phyloP scores from a whole-genome alignment of 495 filamentous ascomycete genomes.

The Rostrohypoxylon terebratum region DNA sequence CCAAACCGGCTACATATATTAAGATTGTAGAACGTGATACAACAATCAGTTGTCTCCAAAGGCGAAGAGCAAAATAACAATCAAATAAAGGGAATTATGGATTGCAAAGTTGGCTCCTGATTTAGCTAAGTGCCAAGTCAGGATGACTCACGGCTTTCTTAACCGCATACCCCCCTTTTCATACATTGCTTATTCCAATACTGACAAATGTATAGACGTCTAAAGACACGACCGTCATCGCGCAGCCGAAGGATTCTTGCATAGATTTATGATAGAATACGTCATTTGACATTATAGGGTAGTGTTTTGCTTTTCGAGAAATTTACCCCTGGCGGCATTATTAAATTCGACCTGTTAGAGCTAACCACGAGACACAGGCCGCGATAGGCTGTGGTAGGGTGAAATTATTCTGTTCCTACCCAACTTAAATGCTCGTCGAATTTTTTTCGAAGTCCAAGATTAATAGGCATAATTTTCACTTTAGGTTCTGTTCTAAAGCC shows the following conservation, averaged over 20 bases:
- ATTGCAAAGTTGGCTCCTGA: neutral
- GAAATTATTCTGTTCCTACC: constrained; percentile 15
- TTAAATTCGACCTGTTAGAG: constrained; percentile 32
- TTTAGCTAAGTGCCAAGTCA: neutral
- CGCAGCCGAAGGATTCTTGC: constrained; percentile 6
- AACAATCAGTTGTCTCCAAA: constrained; percentile 6
- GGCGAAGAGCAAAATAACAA: neutral
- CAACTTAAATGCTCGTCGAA: constrained; percentile 20
- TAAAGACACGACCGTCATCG: constrained; percentile 7
- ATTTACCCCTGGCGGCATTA: constrained; percentile 26
- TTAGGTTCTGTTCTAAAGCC: neutral
- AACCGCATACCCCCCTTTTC: neutral
- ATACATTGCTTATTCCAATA: neutral
- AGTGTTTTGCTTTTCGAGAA: constrained; percentile 5
- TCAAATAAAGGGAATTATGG: neutral
- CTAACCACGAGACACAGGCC: constrained; percentile 32
- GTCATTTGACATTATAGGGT: constrained; percentile 13
- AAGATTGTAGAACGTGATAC: constrained; percentile 27
- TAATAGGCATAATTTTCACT: neutral
- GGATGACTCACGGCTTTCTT: neutral
- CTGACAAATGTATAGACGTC: constrained; percentile 6
- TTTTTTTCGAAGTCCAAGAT: constrained; percentile 11
- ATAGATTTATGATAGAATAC: constrained; percentile 7
- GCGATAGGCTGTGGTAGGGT: constrained; percentile 30
- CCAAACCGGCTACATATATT: constrained; percentile 1